These are phyloP conservation scores for Geotrichum klebahnii DNA, from an alignment of 1,139 yeast species.

Conservation along the genomic window DNA sequence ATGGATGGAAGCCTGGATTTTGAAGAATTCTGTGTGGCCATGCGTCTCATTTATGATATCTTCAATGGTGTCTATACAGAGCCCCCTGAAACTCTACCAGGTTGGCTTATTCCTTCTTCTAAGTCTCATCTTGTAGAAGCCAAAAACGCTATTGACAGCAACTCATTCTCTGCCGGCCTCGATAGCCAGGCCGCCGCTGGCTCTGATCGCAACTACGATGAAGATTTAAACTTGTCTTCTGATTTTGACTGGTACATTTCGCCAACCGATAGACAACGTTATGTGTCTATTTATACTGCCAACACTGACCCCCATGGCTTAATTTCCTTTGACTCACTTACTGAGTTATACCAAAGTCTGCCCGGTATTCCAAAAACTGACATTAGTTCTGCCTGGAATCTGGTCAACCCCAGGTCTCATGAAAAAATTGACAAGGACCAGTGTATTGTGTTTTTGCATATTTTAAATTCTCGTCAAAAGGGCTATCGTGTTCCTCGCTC, in stretches of 20 bases:
- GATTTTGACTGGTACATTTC: conserved; percentile 96
- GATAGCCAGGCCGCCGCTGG: conserved; percentile 17
- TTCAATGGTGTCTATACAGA: conserved; percentile 66
- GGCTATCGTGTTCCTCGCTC: conserved; percentile 86
- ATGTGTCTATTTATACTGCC: conserved; percentile 72
- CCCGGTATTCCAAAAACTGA: conserved; percentile 76
- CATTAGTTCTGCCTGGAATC: conserved; percentile 89
- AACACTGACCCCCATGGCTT: conserved; percentile 81
- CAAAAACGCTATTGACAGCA: conserved; percentile 53
- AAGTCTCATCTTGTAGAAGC: conserved; percentile 82
- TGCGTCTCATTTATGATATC: conserved; percentile 87
- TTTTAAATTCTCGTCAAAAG: conserved; percentile 81
- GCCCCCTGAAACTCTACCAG: conserved; percentile 72
- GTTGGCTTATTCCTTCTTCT: conserved; percentile 87
- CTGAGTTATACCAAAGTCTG: conserved; percentile 64
- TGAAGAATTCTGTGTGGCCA: conserved; percentile 95
- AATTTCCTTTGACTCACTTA: conserved; percentile 66
- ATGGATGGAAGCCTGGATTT: conserved; percentile 87
- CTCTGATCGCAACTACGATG: conserved; percentile 46
- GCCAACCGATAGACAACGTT: conserved; percentile 74
- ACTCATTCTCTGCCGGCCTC: conserved; percentile 17
- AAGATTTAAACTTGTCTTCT: conserved; percentile 53
- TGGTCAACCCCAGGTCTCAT: conserved; percentile 83
- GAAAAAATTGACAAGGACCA: conserved; percentile 93
- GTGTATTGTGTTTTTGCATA: conserved; percentile 80